Evolutionary conservation across 2,329 filamentous ascomycete genomes (phyloP).

Genomic region (Epichloe gansuensis): DNA sequence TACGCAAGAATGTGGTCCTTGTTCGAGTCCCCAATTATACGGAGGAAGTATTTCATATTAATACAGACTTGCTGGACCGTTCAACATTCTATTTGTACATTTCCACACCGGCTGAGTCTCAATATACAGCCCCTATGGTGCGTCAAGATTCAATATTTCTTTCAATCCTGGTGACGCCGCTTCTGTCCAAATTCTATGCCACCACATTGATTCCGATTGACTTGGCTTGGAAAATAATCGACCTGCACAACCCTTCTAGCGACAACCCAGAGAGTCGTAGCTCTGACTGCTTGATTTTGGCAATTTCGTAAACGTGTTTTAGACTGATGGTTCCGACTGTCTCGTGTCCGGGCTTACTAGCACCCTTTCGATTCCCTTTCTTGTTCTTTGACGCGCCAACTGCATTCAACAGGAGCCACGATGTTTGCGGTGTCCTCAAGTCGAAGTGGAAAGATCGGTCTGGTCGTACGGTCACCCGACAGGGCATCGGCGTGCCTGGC

Average conservation of each 20-base stretch:
- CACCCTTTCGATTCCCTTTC: slow-evolving; percentile 69
- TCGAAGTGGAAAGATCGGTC: slow-evolving; percentile 93
- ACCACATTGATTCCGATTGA: slow-evolving; percentile 64
- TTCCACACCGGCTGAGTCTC: not conserved
- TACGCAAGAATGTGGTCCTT: too few species aligned
- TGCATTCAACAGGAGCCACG: slow-evolving; percentile 75
- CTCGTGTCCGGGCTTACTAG: slow-evolving; percentile 62
- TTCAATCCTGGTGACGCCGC: not conserved
- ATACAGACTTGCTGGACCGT: not conserved
- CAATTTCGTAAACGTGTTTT: slow-evolving; percentile 97
- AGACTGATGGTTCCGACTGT: slow-evolving; percentile 74
- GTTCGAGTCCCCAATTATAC: too few species aligned
- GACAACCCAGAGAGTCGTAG: slow-evolving; percentile 59
- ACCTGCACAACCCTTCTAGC: slow-evolving; percentile 59
- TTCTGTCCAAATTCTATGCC: slow-evolving; percentile 29
- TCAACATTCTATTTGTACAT: not conserved
- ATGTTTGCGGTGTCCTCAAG: slow-evolving; percentile 85
- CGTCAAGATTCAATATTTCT: not conserved
- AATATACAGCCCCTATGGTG: not conserved
- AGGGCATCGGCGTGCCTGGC: slow-evolving; percentile 75
- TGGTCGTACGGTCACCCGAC: slow-evolving; percentile 80
- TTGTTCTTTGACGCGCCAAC: slow-evolving; percentile 60
- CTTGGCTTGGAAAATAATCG: slow-evolving; percentile 63
- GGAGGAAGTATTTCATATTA: too few species aligned
- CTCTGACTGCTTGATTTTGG: slow-evolving; percentile 84